A percentile compares a stretch with the other conserved stretches of the same genome.
phyloP scores from a whole-genome alignment of 306 rosid genomes.

The Acacia confusa region DNA sequence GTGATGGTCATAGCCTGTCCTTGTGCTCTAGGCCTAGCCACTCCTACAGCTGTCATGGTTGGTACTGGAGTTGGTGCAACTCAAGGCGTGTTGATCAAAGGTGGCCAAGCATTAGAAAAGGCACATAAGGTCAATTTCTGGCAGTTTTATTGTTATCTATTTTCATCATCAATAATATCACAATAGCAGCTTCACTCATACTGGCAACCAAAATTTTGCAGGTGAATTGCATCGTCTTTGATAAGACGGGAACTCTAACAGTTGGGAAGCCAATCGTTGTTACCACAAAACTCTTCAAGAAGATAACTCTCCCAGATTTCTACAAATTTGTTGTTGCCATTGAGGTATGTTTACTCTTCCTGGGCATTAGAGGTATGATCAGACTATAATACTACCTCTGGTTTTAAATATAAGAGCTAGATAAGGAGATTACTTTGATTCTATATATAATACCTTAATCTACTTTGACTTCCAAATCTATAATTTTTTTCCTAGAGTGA shows the following conservation, averaged over 20 bases:
- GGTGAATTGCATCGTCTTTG: slow-evolving; percentile 78
- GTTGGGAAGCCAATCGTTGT: slow-evolving; percentile 73
- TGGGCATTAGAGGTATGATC: background rate
- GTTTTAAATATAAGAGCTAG: no score
- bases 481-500: no score
- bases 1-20: slow-evolving; percentile 94
- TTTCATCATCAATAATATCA: background rate
- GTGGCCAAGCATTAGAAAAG: slow-evolving; percentile 78
- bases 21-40: slow-evolving; percentile 86
- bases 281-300: slow-evolving; percentile 38
- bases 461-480: no score
- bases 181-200: background rate
- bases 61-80: slow-evolving; percentile 89
- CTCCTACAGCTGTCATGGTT: slow-evolving; percentile 88
- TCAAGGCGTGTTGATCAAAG: slow-evolving; percentile 80
- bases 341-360: slow-evolving; percentile 48
- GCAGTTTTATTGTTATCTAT: background rate
- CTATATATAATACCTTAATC: no score
- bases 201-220: slow-evolving; percentile 23
- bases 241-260: slow-evolving; percentile 86
- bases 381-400: background rate
- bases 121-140: slow-evolving; percentile 49
- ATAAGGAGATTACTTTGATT: no score
- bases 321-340: slow-evolving; percentile 66
- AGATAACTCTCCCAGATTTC: slow-evolving; percentile 44